Conservation (phyloP, 1,284 basidiomycete genomes). For the Apiotrichum akiyoshidainum region DNA sequence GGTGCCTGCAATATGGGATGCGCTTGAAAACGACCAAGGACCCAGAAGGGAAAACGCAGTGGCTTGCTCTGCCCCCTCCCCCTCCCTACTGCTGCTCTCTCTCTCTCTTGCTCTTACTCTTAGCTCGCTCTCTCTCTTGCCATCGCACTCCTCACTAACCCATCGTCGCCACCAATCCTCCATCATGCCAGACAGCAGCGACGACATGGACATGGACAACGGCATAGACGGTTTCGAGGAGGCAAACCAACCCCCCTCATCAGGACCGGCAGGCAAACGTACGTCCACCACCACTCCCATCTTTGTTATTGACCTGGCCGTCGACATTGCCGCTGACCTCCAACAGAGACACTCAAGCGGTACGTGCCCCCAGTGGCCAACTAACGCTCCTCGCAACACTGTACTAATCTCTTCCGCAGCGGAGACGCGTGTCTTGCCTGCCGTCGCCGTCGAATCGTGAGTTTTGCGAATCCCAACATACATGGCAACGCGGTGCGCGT, state of each 20-base stretch:
- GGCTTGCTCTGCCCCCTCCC: too few relatives aligned
- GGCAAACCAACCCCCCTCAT: not conserved
- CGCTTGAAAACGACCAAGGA: too few relatives aligned
- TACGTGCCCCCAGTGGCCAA: not conserved
- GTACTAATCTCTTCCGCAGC: constrained; percentile 7
- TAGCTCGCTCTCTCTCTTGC: too few relatives aligned
- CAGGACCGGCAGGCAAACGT: constrained; percentile 14
- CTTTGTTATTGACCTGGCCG: too few relatives aligned
- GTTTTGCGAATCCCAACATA: not conserved
- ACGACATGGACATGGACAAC: constrained; percentile 16
- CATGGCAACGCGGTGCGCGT: not conserved
- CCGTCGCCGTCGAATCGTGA: constrained; percentile 31
- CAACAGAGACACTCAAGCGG: constrained; percentile 20
- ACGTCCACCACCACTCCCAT: not conserved
- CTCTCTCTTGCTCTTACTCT: too few relatives aligned
- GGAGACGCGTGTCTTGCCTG: constrained; percentile 35
- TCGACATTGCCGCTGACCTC: not conserved
- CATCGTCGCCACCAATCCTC: too few relatives aligned
- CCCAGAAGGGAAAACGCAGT: too few relatives aligned
- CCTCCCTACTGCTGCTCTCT: too few relatives aligned
- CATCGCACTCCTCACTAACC: too few relatives aligned
- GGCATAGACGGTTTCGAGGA: not conserved
- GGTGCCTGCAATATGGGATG: too few relatives aligned
- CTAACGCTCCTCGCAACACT: not conserved
- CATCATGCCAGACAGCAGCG: constrained; percentile 6